A percentile compares a stretch with the other conserved stretches of the same genome.
Evolutionary conservation across 306 rosid genomes (phyloP).

Genomic region (Aeschynomene evenia): DNA sequence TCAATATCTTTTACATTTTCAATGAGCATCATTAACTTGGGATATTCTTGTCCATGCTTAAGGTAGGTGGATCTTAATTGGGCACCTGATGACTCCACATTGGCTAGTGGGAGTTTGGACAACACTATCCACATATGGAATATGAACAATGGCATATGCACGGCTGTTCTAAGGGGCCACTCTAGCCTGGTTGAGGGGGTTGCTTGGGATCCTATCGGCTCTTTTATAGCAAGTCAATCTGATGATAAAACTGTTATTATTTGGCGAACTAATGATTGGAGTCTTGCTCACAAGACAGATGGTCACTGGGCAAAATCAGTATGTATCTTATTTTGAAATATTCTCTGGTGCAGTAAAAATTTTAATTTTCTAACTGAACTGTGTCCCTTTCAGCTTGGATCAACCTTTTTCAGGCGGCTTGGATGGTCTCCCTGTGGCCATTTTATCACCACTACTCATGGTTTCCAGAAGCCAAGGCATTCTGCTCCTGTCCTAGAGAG

Average conservation of each 20-base stretch:
- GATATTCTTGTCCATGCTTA: constrained; percentile 64
- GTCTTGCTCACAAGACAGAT: constrained; percentile 95
- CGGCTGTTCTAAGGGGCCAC: constrained; percentile 98
- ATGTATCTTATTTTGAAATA: constrained; percentile 40
- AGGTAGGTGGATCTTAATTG: constrained; percentile 99
- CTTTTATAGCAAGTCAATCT: constrained; percentile 97
- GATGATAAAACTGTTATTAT: constrained; percentile 97
- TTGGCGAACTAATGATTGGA: constrained; percentile 99
- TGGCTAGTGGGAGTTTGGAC: constrained; percentile 98
- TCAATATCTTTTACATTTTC: constrained; percentile 14
- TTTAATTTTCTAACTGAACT: constrained; percentile 36
- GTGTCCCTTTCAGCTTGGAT: constrained; percentile 78
- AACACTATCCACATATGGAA: constrained; percentile 95
- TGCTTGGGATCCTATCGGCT: constrained; percentile 99
- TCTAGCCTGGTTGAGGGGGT: constrained; percentile 98
- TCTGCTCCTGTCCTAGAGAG: constrained; percentile 99
- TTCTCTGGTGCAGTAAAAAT: constrained; percentile 18
- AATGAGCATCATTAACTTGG: constrained; percentile 52
- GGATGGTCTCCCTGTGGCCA: constrained; percentile 99
- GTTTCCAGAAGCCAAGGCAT: constrained; percentile 99
- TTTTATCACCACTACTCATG: constrained; percentile 97
- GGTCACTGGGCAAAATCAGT: constrained; percentile 98
- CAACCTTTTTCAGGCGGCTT: constrained; percentile 95
- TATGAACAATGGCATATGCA: constrained; percentile 92
- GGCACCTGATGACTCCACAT: constrained; percentile 94